Evolutionary conservation across 2,329 filamentous ascomycete species (phyloP).

Genomic region (Talaromyces sp.): DNA sequence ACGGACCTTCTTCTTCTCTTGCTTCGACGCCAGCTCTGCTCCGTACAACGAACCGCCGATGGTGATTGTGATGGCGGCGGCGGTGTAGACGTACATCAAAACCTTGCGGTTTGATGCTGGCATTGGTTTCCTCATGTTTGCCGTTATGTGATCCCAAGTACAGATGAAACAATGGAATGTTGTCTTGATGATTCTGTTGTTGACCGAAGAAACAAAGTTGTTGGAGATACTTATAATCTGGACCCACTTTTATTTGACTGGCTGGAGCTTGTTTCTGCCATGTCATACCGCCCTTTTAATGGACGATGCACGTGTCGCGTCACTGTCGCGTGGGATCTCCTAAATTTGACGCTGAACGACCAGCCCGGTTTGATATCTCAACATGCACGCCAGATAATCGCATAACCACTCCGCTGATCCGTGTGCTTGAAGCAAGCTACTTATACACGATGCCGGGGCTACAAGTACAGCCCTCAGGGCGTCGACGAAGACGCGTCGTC

Average conservation of each 20-base stretch:
- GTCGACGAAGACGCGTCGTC: constrained; percentile 30
- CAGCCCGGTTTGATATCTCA: not conserved
- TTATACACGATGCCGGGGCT: constrained; percentile 10
- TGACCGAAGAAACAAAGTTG: not conserved
- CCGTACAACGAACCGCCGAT: constrained; percentile 60
- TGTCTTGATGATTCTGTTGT: not conserved
- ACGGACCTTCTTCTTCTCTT: constrained; percentile 53
- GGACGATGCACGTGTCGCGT: constrained; percentile 13
- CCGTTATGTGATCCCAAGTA: not conserved
- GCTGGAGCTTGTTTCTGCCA: constrained; percentile 23
- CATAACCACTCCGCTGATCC: not conserved
- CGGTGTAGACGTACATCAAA: constrained; percentile 55
- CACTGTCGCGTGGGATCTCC: constrained; percentile 3
- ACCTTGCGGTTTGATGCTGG: constrained; percentile 36
- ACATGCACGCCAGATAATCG: not conserved
- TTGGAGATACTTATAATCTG: not conserved
- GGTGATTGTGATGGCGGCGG: constrained; percentile 56
- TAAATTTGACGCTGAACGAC: not conserved
- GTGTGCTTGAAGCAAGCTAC: not conserved
- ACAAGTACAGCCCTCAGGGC: constrained; percentile 18
- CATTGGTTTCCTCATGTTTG: constrained; percentile 4
- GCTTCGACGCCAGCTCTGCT: constrained; percentile 56
- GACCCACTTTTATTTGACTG: constrained; percentile 12
- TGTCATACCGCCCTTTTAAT: constrained; percentile 6
- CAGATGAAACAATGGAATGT: not conserved